phyloP scores from a whole-genome alignment of 2,329 filamentous ascomycete species.

The Alternaria consortialis region DNA sequence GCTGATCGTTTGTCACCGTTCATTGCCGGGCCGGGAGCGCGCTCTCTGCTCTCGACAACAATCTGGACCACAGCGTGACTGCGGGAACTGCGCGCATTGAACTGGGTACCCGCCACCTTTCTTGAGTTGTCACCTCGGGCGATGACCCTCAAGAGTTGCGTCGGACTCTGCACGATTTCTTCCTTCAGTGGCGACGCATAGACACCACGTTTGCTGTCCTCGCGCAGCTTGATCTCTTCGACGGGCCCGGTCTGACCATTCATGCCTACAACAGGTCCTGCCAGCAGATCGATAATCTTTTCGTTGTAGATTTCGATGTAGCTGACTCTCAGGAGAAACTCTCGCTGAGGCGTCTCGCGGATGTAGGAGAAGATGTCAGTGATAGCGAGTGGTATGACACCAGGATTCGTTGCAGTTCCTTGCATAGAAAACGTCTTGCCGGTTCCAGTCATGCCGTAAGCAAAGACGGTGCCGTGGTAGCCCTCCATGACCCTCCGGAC shows the following conservation, averaged over 20 bases:
- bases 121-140: constrained; percentile 91
- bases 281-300: constrained; percentile 91
- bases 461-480: constrained; percentile 97
- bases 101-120: constrained; percentile 92
- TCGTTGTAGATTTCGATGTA: constrained; percentile 99
- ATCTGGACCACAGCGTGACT: constrained; percentile 99
- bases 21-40: constrained; percentile 65
- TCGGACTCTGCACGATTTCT: constrained; percentile 98
- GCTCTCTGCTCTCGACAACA: constrained; percentile 94
- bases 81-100: constrained; percentile 94
- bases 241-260: constrained; percentile 62
- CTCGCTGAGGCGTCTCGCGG: constrained; percentile 90
- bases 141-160: constrained; percentile 92
- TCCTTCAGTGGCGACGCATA: constrained; percentile 97
- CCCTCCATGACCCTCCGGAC: constrained; percentile 98
- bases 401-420: constrained; percentile 91
- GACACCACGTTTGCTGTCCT: constrained; percentile 94
- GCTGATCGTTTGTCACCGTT: constrained; percentile 54
- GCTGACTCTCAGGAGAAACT: constrained; percentile 94
- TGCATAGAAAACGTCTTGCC: constrained; percentile 99
- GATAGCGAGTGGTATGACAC: constrained; percentile 95
- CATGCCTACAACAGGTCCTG: constrained; percentile 70
- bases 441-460: constrained; percentile 98
- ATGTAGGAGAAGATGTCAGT: constrained; percentile 99
- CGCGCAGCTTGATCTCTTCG: constrained; percentile 96